phyloP scores from a whole-genome alignment of 768 basidiomycete species.

The Lentinus tigrinus region DNA sequence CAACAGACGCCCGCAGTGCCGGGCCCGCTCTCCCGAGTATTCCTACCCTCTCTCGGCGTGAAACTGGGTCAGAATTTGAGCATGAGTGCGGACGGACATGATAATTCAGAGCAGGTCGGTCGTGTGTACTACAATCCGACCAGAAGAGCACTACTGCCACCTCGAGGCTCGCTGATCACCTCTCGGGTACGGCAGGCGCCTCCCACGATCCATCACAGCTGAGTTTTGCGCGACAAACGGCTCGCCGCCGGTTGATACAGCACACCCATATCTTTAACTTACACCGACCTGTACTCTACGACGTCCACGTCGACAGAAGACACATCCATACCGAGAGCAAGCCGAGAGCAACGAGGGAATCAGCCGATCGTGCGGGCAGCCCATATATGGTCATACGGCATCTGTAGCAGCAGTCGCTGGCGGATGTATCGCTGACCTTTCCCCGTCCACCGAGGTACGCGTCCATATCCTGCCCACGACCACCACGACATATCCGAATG shows the following conservation, averaged over 20 bases:
- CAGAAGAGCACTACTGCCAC: no score
- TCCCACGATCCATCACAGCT: not conserved
- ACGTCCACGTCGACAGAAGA: not conserved
- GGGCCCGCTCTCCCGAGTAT: no score
- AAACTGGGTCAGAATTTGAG: no score
- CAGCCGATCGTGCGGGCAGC: not conserved
- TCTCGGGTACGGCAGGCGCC: not conserved
- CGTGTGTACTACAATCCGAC: no score
- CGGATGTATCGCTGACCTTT: not conserved
- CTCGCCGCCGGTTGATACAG: not conserved
- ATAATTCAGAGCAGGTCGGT: no score
- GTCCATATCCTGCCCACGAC: not conserved
- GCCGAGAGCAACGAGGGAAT: not conserved
- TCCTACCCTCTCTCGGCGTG: no score
- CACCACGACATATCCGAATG: not conserved
- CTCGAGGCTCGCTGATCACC: not conserved
- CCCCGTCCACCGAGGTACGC: not conserved
- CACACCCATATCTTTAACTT: not conserved
- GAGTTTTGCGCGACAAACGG: not conserved
- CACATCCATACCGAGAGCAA: not conserved
- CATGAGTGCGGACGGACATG: no score
- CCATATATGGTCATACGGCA: conserved; percentile 14
- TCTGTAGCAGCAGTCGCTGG: conserved; percentile 11
- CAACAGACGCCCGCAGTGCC: not conserved
- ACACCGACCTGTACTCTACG: not conserved